Percentiles rank a stretch among this genome's conserved stretches.
phyloP scores from a whole-genome alignment of 2,329 filamentous ascomycete species.

The Bipolaris oryzae region DNA sequence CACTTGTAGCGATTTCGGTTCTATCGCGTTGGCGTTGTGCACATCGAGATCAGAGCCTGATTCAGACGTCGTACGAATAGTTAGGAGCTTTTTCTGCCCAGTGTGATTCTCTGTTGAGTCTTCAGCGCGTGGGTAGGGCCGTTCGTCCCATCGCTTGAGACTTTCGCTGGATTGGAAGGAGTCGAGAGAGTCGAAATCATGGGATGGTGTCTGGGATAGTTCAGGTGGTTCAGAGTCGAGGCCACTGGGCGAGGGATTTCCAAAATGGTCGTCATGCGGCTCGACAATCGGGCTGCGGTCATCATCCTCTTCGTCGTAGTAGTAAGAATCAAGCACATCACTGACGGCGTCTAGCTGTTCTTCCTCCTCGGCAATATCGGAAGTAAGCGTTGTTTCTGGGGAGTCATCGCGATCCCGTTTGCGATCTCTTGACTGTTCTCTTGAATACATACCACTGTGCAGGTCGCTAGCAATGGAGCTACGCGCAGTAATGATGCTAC shows the following conservation, averaged over 20 bases:
- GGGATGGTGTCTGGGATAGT: conserved; percentile 37
- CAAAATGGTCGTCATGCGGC: conserved; percentile 11
- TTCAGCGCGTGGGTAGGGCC: conserved; percentile 10
- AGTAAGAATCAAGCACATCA: conserved; percentile 66
- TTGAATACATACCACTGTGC: conserved; percentile 53
- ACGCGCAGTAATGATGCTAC: conserved; percentile 78
- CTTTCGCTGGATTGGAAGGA: conserved; percentile 34
- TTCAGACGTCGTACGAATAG: conserved; percentile 18
- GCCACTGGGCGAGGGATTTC: conserved; percentile 25
- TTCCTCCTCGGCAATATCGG: conserved; percentile 33
- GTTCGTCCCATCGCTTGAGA: conserved; percentile 28
- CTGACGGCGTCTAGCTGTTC: conserved; percentile 61
- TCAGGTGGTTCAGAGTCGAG: conserved; percentile 33
- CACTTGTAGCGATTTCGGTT: conserved; percentile 11
- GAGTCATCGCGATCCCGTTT: conserved; percentile 38
- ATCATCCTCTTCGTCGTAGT: conserved; percentile 56
- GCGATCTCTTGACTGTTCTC: conserved; percentile 35
- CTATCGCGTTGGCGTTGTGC: conserved; percentile 6
- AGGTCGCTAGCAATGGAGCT: conserved; percentile 71
- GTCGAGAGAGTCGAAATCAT: conserved; percentile 31
- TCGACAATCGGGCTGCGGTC: conserved; percentile 21
- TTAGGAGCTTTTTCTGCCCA: conserved; percentile 20
- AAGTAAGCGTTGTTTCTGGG: conserved; percentile 35
- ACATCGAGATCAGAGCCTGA: conserved; percentile 17
- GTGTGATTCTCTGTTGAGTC: conserved; percentile 13